These are phyloP conservation scores for Bretziella fagacearum DNA, from an alignment of 2,329 filamentous ascomycete species.

Conservation along the genomic window DNA sequence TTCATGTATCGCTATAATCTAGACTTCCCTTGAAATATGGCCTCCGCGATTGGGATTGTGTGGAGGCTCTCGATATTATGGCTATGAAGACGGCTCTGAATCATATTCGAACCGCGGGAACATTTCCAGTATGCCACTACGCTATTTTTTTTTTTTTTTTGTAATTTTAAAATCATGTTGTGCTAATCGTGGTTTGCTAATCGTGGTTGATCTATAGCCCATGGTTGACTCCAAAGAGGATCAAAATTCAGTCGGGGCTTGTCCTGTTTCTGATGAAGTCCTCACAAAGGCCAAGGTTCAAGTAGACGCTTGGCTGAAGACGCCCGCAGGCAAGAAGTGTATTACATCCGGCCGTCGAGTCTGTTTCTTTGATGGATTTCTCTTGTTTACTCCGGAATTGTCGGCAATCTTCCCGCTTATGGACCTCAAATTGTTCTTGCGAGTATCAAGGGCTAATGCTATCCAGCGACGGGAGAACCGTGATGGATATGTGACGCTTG, in stretches of 20 bases:
- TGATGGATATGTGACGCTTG: conserved; percentile 60
- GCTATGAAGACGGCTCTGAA: conserved; percentile 49
- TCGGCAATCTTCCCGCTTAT: conserved; percentile 42
- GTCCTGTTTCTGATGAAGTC: conserved; percentile 32
- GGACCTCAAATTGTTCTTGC: conserved; percentile 63
- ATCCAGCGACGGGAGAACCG: conserved; percentile 50
- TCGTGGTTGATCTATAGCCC: conserved; percentile 17
- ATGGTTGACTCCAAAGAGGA: conserved; percentile 32
- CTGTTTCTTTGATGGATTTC: conserved; percentile 74
- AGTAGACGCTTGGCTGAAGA: conserved; percentile 31
- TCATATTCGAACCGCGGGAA: conserved; percentile 53
- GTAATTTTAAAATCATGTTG: background rate
- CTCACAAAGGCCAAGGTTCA: conserved; percentile 31
- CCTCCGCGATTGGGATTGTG: conserved; percentile 82
- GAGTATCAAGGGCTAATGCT: conserved; percentile 46
- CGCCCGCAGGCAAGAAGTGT: conserved; percentile 27
- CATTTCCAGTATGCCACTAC: conserved; percentile 37
- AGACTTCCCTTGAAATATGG: conserved; percentile 24
- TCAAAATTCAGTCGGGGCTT: conserved; percentile 40
- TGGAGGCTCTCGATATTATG: conserved; percentile 56
- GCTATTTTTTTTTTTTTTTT: background rate
- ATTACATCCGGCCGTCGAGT: conserved; percentile 26
- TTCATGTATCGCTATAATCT: background rate
- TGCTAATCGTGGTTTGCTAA: background rate
- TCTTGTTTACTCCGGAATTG: conserved; percentile 51